Conservation (phyloP, 768 basidiomycete genomes). For the Tubosaeta sp. region DNA sequence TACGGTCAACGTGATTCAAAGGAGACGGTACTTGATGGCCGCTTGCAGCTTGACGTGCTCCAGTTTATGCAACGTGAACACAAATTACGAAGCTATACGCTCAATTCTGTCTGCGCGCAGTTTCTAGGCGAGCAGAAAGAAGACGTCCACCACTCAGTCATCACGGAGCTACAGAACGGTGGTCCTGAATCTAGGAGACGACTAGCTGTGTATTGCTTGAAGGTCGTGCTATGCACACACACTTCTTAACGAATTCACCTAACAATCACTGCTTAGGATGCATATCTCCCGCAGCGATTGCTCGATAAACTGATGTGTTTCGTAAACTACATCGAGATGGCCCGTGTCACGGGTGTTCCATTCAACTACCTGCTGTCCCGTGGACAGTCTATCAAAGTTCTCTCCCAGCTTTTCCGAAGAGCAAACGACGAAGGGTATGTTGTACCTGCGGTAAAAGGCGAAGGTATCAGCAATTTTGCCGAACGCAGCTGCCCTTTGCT, state of each 20-base stretch:
- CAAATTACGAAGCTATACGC: constrained; percentile 93
- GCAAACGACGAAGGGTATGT: constrained; percentile 91
- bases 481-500: not conserved
- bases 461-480: constrained; percentile 47
- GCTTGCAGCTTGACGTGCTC: constrained; percentile 91
- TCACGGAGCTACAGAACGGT: constrained; percentile 96
- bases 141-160: constrained; percentile 97
- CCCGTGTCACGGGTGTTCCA: constrained; percentile 99
- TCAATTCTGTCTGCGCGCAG: constrained; percentile 96
- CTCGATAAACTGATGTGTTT: constrained; percentile 99
- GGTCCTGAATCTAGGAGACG: constrained; percentile 89
- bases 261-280: constrained; percentile 58
- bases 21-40: constrained; percentile 84
- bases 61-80: constrained; percentile 99
- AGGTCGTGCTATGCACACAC: constrained; percentile 44
- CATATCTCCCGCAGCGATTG: constrained; percentile 93
- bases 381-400: constrained; percentile 97
- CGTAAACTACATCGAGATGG: constrained; percentile 97
- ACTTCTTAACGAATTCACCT: not conserved
- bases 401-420: constrained; percentile 92
- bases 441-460: constrained; percentile 78
- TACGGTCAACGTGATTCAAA: constrained; percentile 97
- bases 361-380: constrained; percentile 94
- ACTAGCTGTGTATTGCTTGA: constrained; percentile 95
- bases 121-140: constrained; percentile 99